phyloP scores from a whole-genome alignment of 1,284 basidiomycete genomes.

The Apiotrichum montevideense region DNA sequence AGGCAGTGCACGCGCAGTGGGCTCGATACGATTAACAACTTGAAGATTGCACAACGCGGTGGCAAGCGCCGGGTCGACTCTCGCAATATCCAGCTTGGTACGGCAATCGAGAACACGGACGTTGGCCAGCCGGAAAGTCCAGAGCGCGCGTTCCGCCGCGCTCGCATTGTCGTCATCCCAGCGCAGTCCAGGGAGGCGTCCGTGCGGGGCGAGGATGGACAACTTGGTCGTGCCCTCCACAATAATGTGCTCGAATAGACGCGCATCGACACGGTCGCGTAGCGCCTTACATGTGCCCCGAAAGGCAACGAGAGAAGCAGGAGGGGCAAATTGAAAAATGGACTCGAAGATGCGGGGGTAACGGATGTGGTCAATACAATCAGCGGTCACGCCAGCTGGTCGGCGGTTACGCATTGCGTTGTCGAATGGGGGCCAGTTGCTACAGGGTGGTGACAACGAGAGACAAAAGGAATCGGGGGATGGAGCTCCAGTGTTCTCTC shows the following conservation, averaged over 20 bases:
- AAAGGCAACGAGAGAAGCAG: neutral
- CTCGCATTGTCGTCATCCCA: neutral
- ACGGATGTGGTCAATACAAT: neutral
- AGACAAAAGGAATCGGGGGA: too few relatives aligned
- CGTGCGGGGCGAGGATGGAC: neutral
- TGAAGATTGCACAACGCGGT: neutral
- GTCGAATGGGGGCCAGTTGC: too few relatives aligned
- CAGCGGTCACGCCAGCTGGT: neutral
- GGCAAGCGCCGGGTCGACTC: constrained; percentile 1
- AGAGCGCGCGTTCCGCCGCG: neutral
- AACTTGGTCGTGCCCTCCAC: neutral
- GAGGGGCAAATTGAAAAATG: neutral
- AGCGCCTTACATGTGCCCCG: neutral
- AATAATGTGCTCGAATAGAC: neutral
- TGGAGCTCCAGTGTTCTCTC: too few relatives aligned
- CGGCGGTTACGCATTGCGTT: neutral
- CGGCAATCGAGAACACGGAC: constrained; percentile 7
- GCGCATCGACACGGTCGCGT: constrained; percentile 1
- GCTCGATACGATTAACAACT: constrained; percentile 2
- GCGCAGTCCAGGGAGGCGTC: constrained; percentile 3
- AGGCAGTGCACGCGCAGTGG: neutral
- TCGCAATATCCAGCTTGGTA: constrained; percentile 1
- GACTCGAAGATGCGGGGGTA: constrained; percentile 8
- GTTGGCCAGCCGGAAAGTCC: neutral
- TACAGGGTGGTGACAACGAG: too few relatives aligned